Evolutionary conservation across 2,329 filamentous ascomycete species (phyloP).

Genomic region (Fusarium sp.): DNA sequence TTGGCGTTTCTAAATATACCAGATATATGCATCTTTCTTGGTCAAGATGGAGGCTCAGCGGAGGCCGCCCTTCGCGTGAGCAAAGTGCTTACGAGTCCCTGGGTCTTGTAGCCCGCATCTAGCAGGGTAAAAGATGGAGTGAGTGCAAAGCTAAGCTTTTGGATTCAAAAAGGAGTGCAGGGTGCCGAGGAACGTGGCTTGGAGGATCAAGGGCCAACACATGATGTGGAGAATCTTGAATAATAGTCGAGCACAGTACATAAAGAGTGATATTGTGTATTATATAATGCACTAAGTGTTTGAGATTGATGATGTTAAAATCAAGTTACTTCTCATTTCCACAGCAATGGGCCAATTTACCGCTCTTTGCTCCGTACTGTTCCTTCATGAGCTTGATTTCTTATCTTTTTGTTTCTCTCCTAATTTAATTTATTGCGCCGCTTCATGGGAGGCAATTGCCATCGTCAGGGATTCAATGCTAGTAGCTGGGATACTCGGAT

Average conservation of each 20-base stretch:
- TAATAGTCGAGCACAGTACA: neutral
- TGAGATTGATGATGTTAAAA: constrained; percentile 23
- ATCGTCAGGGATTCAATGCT: constrained; percentile 4
- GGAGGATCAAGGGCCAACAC: constrained; percentile 1
- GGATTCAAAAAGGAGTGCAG: constrained; percentile 12
- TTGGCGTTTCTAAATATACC: constrained; percentile 37
- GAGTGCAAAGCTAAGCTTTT: constrained; percentile 31
- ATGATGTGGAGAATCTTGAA: constrained; percentile 15
- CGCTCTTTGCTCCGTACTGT: neutral
- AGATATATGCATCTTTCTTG: neutral
- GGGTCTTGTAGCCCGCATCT: constrained; percentile 4
- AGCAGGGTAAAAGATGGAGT: constrained; percentile 22
- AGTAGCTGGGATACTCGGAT: constrained; percentile 22
- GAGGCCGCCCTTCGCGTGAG: constrained; percentile 26
- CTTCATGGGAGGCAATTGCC: constrained; percentile 1
- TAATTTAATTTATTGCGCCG: neutral
- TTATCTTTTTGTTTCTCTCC: neutral
- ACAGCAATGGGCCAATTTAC: neutral
- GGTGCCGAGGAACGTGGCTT: constrained; percentile 1
- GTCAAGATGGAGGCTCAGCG: constrained; percentile 28
- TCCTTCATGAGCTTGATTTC: neutral
- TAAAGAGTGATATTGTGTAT: neutral
- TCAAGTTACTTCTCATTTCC: constrained; percentile 1
- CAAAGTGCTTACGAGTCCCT: constrained; percentile 32
- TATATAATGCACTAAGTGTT: constrained; percentile 12